Evolutionary conservation across 2,329 filamentous ascomycete species (phyloP).

Genomic region (Ophiosphaerella korrae): DNA sequence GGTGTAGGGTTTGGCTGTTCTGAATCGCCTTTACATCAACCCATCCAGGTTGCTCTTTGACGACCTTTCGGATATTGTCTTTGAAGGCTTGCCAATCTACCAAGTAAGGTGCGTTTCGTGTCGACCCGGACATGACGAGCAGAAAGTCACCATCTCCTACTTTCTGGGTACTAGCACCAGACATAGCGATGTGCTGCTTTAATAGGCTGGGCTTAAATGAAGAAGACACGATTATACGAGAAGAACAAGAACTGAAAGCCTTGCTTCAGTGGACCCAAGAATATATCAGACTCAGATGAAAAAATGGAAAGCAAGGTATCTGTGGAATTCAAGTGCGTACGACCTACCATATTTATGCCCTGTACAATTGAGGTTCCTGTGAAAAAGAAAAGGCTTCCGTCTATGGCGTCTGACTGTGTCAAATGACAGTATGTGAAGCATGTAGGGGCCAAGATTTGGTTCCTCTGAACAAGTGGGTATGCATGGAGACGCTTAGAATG

Average conservation of each 20-base stretch:
- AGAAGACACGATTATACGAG: not conserved
- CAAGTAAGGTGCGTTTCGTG: slow-evolving; percentile 33
- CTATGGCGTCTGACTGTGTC: too few species aligned
- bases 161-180: slow-evolving; percentile 16
- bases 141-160: slow-evolving; percentile 35
- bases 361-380: too few species aligned
- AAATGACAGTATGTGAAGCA: too few species aligned
- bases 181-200: slow-evolving; percentile 8
- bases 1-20: slow-evolving; percentile 22
- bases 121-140: slow-evolving; percentile 35
- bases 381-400: too few species aligned
- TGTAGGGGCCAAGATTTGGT: too few species aligned
- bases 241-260: too few species aligned
- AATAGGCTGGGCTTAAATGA: not conserved
- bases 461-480: too few species aligned
- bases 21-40: slow-evolving; percentile 34
- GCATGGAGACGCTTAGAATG: not conserved
- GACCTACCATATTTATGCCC: too few species aligned
- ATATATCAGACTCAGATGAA: too few species aligned
- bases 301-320: too few species aligned
- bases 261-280: too few species aligned
- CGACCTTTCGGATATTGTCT: slow-evolving; percentile 40
- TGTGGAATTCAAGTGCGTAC: too few species aligned
- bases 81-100: slow-evolving; percentile 46
- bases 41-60: slow-evolving; percentile 46